Conservation (phyloP, 2,329 filamentous ascomycete genomes). For the Botrytis fragariae region DNA sequence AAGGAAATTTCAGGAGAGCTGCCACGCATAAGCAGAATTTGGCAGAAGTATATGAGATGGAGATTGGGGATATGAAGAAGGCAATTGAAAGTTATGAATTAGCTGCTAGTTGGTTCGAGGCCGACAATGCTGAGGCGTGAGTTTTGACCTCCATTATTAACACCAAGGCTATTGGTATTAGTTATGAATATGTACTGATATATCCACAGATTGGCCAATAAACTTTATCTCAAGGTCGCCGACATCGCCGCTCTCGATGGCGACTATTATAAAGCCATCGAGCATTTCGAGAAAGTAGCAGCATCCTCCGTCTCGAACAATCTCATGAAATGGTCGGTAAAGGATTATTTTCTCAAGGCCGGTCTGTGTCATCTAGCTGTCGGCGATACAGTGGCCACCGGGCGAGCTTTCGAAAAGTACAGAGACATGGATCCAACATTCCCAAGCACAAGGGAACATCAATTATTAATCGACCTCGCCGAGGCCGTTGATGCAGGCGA, state of each 20-base stretch:
- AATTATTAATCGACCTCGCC: constrained; percentile 74
- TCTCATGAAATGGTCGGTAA: constrained; percentile 89
- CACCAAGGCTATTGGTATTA: not conserved
- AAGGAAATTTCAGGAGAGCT: constrained; percentile 87
- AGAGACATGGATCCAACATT: constrained; percentile 77
- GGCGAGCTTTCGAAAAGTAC: constrained; percentile 79
- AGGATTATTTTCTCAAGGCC: constrained; percentile 93
- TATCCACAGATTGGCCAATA: constrained; percentile 73
- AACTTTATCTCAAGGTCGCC: constrained; percentile 87
- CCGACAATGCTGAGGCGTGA: constrained; percentile 79
- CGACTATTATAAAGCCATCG: constrained; percentile 82
- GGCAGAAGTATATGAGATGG: constrained; percentile 80
- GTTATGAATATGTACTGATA: constrained; percentile 17
- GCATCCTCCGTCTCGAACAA: constrained; percentile 79
- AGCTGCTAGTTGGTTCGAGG: constrained; percentile 86
- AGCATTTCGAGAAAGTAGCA: constrained; percentile 81
- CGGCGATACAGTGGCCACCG: constrained; percentile 72
- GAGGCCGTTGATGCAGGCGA: constrained; percentile 75
- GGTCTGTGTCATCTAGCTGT: constrained; percentile 82
- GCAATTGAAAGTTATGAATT: constrained; percentile 82
- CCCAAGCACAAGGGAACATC: constrained; percentile 71
- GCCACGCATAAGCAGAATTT: constrained; percentile 88
- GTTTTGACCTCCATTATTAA: constrained; percentile 38
- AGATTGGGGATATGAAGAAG: constrained; percentile 72
- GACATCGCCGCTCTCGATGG: constrained; percentile 78